Base-by-base conservation (phyloP, 2,329 filamentous ascomycete species). In the Penicillium rolfsii region DNA sequence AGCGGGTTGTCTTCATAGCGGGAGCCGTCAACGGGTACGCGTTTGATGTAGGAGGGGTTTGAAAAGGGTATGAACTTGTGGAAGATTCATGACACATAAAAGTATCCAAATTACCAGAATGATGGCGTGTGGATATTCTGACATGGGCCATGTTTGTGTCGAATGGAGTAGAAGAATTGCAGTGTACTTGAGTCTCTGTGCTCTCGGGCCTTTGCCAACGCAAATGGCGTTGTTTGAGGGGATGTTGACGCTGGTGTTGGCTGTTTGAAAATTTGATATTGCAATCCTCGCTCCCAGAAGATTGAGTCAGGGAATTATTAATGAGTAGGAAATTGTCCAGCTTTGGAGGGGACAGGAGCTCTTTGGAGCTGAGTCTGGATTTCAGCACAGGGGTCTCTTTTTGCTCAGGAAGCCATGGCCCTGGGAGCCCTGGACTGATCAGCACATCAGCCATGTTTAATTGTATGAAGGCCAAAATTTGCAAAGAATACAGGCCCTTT, bases 391-490 rank as follows among this genome's bases (percentile, higher is more conserved):
- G n/a, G n/a, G 46, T 30, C 33, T 62, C 52, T 52, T 60, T 64
- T 50, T 60, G 53, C 40, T 55, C 35, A 8, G 36, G 24, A 22
- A 35, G 28, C 60, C 61, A 64, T 62, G 59, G 30, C 46, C 55
- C 60, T 28, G 57, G 48, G 12, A 26, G 28, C 36, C 50, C 61
- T 59, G 65, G 24, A n/a, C 40, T 57, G n/a, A 56, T 38, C 30
- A 67, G 26, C 40, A 66, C 38, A 30, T 62, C 63, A n/a, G 50
- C 55, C 67, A 69, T 69, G 14, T 40, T 57, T 11, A 35, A 33
- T 9, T 11, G 28, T 35, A 16, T 30, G 45, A 16, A 28, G 8
- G 6, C 12, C 9, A 24, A 2, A 33, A 28, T 49, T 6, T 8
- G 7, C 7, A 6, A 11, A 11, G 12, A 14, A 22, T 35, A 35